These are phyloP conservation scores for Mucor piriformis DNA, from an alignment of 371 early-diverging fungal species.

Conservation along the genomic window DNA sequence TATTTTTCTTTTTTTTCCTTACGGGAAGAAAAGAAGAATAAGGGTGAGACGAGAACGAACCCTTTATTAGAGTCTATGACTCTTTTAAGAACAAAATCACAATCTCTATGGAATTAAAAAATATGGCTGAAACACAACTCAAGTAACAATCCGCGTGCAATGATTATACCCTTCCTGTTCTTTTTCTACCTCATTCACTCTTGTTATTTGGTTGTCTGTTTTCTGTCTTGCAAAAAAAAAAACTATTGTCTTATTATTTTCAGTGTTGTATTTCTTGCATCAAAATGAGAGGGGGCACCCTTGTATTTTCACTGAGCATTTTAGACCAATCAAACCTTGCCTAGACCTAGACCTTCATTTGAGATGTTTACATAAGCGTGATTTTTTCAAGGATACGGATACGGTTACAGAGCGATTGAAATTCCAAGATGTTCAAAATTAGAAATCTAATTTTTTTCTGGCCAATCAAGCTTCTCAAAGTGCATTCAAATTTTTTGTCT, in stretches of 20 bases:
- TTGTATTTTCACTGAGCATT: too few relatives aligned
- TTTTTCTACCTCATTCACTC: too few relatives aligned
- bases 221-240: too few relatives aligned
- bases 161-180: not conserved
- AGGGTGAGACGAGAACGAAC: constrained; percentile 73
- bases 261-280: too few relatives aligned
- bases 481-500: constrained; percentile 10
- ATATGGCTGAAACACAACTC: not conserved
- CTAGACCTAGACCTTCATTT: too few relatives aligned
- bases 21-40: not conserved
- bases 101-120: constrained; percentile 34
- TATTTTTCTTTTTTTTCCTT: constrained; percentile 1
- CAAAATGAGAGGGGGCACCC: too few relatives aligned
- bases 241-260: too few relatives aligned
- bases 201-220: too few relatives aligned
- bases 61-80: constrained; percentile 35
- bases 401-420: constrained; percentile 11
- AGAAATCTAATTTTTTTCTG: constrained; percentile 10
- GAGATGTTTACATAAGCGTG: too few relatives aligned
- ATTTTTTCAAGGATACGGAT: too few relatives aligned
- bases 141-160: not conserved
- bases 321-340: too few relatives aligned
- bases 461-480: constrained; percentile 10
- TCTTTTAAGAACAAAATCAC: constrained; percentile 29
- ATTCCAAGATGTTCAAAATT: not conserved